phyloP scores from a whole-genome alignment of 345 rosid species.

The Rhodomyrtus tomentosa region DNA sequence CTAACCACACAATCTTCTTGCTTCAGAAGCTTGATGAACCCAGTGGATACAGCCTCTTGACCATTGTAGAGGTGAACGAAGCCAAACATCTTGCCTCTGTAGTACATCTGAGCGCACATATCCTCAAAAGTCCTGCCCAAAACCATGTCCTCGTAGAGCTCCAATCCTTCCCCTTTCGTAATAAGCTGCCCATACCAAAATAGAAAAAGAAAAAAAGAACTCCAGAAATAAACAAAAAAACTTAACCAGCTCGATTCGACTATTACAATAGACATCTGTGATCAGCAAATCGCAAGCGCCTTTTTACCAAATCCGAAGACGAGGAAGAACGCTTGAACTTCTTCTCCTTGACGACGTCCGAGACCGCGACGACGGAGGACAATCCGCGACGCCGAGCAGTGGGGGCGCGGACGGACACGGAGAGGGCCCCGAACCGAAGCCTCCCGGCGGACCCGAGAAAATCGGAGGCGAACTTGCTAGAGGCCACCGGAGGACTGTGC shows the following conservation, averaged over 20 bases:
- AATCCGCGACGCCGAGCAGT: neutral
- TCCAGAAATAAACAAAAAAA: neutral
- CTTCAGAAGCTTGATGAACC: conserved; percentile 43
- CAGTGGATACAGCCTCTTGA: conserved; percentile 52
- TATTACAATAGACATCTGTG: neutral
- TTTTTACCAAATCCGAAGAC: conserved; percentile 1
- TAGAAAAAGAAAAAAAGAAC: neutral
- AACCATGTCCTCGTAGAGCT: conserved; percentile 42
- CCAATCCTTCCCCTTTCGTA: conserved; percentile 44
- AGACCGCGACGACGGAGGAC: neutral
- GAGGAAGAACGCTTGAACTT: neutral
- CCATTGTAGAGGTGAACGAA: conserved; percentile 58
- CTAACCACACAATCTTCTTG: conserved; percentile 33
- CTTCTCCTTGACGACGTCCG: conserved; percentile 15
- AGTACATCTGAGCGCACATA: conserved; percentile 63
- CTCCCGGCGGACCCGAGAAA: conserved; percentile 3
- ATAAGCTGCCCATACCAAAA: conserved; percentile 20
- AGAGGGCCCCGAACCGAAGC: neutral
- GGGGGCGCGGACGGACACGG: neutral
- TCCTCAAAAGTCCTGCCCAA: conserved; percentile 48
- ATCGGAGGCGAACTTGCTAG: neutral
- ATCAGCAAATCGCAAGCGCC: neutral
- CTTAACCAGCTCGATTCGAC: neutral
- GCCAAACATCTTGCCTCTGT: conserved; percentile 54
- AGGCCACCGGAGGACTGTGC: neutral